Percentiles rank a stretch among this genome's conserved stretches.
These are phyloP conservation scores for Dendrobium huoshanense DNA, from an alignment of 106 monocot species.

Conservation along the genomic window DNA sequence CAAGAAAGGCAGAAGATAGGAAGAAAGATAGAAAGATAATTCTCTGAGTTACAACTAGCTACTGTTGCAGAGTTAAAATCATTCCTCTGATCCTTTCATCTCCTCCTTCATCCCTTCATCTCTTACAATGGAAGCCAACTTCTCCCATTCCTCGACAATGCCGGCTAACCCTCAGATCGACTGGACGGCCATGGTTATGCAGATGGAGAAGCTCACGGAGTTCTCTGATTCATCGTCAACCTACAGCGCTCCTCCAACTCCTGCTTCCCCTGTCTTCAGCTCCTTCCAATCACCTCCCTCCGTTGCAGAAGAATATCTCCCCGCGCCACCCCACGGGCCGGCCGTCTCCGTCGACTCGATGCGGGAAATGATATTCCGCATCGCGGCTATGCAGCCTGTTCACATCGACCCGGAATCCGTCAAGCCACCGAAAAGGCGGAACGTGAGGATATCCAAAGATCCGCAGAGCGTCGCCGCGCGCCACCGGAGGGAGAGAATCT, in stretches of 20 bases:
- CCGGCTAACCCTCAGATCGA: constrained; percentile 24
- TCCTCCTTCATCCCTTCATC: neutral
- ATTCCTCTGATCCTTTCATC: too few species aligned
- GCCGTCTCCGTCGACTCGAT: constrained; percentile 44
- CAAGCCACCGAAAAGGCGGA: constrained; percentile 75
- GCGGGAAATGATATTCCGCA: constrained; percentile 86
- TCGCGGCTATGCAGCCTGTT: constrained; percentile 92
- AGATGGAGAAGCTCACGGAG: constrained; percentile 18
- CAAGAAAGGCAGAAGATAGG: neutral
- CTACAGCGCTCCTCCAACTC: constrained; percentile 4
- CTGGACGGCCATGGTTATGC: constrained; percentile 28
- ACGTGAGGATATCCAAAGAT: constrained; percentile 80
- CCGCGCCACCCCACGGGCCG: neutral
- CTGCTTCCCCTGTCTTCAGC: neutral
- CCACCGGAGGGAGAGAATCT: constrained; percentile 77
- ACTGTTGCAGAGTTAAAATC: too few species aligned
- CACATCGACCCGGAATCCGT: constrained; percentile 79
- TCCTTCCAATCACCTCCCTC: neutral
- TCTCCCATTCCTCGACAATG: neutral
- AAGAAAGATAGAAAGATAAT: neutral
- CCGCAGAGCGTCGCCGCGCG: constrained; percentile 94
- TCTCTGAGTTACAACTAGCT: too few species aligned
- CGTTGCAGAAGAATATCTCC: neutral
- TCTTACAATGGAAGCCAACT: neutral
- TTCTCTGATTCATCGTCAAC: neutral